Percentiles rank a stretch among this genome's conserved stretches.
phyloP scores from a whole-genome alignment of 164 flowering plant species.

The Protea cynaroides region DNA sequence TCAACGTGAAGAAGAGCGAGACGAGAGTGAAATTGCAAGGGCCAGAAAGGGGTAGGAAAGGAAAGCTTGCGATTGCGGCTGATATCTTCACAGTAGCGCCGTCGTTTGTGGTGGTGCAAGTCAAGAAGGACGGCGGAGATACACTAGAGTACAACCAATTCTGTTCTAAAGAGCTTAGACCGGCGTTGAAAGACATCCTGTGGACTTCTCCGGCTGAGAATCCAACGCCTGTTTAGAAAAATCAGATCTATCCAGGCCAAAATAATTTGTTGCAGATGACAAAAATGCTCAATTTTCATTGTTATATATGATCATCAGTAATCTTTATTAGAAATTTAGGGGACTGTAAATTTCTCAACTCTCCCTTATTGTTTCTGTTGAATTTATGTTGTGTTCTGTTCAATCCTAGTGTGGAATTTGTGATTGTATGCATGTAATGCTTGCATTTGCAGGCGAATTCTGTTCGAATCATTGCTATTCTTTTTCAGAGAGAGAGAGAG shows the following conservation, averaged over 20 bases:
- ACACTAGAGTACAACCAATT: constrained; percentile 63
- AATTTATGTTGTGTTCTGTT: not conserved
- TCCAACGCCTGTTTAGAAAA: constrained; percentile 22
- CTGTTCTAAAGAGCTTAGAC: constrained; percentile 59
- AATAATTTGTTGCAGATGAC: no score
- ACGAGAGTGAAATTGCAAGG: constrained; percentile 38
- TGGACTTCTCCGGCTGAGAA: constrained; percentile 49
- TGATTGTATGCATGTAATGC: no score
- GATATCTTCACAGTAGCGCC: constrained; percentile 57
- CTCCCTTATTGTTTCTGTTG: not conserved
- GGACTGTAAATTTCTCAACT: not conserved
- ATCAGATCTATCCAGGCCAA: not conserved
- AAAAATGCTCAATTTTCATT: no score
- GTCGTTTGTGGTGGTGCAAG: constrained; percentile 57
- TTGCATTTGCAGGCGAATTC: no score
- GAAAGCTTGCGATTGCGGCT: constrained; percentile 47
- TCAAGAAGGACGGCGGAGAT: constrained; percentile 65
- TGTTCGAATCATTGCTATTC: no score
- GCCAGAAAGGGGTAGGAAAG: constrained; percentile 52
- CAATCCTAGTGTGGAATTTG: no score
- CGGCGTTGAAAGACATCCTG: constrained; percentile 62
- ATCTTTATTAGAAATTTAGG: no score
- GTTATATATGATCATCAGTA: no score
- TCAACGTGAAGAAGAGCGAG: constrained; percentile 39
- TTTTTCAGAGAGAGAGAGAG: no score